Evolutionary conservation across 140 eudicot genomes (phyloP).

Genomic region (Bidens hawaiensis): DNA sequence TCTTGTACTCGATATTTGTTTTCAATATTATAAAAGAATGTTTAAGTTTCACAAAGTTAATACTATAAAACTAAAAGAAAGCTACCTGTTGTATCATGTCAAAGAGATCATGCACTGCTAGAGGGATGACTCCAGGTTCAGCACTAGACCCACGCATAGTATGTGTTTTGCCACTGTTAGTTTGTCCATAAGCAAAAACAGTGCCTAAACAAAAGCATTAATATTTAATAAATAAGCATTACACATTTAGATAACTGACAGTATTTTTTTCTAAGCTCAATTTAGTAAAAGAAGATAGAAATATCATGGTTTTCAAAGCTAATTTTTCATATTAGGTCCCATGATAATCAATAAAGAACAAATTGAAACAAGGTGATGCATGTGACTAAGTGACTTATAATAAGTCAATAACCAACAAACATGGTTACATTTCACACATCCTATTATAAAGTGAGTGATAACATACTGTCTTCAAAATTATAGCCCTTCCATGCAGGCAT

Average conservation of each 20-base stretch:
- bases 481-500: conserved; percentile 5
- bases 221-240: not conserved
- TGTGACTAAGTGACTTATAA: not conserved
- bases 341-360: not conserved
- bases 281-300: not conserved
- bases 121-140: conserved; percentile 94
- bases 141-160: conserved; percentile 85
- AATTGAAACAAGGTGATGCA: not conserved
- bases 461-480: not conserved
- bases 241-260: not conserved
- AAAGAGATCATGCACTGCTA: conserved; percentile 83
- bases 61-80: conserved; percentile 6
- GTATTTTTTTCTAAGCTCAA: not conserved
- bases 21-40: not conserved
- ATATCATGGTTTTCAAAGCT: conserved; percentile 13
- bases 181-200: conserved; percentile 98
- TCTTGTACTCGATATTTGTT: not conserved
- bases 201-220: conserved; percentile 52
- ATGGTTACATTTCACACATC: conserved; percentile 6
- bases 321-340: not conserved
- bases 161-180: conserved; percentile 97
- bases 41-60: conserved; percentile 17
- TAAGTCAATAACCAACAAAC: conserved; percentile 6
- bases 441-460: conserved; percentile 13
- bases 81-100: conserved; percentile 72